phyloP scores from a whole-genome alignment of 768 basidiomycete species.

The Mrakia blollopis region DNA sequence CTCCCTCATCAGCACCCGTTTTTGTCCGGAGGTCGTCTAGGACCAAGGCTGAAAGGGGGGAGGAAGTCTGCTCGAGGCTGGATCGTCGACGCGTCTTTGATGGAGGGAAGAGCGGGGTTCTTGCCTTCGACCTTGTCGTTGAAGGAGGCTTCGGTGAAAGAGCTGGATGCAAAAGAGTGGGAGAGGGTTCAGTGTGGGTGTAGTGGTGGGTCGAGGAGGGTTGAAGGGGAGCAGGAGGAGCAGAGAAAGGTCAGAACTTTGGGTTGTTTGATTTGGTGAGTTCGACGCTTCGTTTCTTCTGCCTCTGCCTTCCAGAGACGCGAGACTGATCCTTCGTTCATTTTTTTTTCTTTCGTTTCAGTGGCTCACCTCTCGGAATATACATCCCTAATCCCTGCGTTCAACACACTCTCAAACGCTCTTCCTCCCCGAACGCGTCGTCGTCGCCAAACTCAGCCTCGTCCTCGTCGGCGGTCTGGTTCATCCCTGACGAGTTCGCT shows the following conservation, averaged over 20 bases:
- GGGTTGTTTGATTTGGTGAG: slow-evolving; percentile 2
- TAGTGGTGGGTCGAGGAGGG: neutral
- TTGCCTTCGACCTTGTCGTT: neutral
- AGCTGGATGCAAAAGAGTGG: neutral
- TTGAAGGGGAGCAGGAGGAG: neutral
- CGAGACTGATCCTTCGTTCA: neutral
- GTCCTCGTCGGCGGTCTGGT: slow-evolving; percentile 8
- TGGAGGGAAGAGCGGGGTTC: neutral
- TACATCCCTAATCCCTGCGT: neutral
- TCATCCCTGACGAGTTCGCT: neutral
- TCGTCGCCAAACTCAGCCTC: neutral
- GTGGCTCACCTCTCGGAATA: slow-evolving; percentile 6
- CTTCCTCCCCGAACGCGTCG: neutral
- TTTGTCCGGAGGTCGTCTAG: neutral
- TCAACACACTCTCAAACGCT: neutral
- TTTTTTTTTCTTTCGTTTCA: neutral
- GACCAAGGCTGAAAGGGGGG: neutral
- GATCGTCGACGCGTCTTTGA: neutral
- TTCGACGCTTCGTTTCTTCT: neutral
- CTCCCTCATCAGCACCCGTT: neutral
- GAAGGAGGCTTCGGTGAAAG: neutral
- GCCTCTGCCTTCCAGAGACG: neutral
- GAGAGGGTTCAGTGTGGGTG: slow-evolving; percentile 2
- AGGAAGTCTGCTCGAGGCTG: neutral
- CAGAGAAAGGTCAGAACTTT: neutral